Percentiles rank a stretch among this genome's conserved stretches.
These are phyloP conservation scores for Boletus rex-veris DNA, from an alignment of 768 basidiomycete species.

Conservation along the genomic window DNA sequence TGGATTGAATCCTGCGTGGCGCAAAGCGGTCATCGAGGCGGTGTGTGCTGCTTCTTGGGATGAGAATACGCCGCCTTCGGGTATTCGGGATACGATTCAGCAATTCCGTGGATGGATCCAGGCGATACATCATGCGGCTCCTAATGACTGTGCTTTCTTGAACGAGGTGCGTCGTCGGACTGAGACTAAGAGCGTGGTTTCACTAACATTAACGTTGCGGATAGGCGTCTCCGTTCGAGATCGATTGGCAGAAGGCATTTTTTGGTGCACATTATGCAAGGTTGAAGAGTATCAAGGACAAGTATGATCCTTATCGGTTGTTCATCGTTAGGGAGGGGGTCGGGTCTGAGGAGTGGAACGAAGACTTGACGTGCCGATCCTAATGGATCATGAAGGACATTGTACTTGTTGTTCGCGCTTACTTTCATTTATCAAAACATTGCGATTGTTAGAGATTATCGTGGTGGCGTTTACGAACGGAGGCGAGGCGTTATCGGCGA, in stretches of 20 bases:
- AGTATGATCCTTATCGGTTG: conserved; percentile 8
- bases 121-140: conserved; percentile 17
- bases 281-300: conserved; percentile 40
- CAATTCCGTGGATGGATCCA: conserved; percentile 10
- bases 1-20: conserved; percentile 49
- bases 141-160: conserved; percentile 11
- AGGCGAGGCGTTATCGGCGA: too few relatives aligned
- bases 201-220: too few relatives aligned
- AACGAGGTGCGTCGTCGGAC: neutral
- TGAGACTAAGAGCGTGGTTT: too few relatives aligned
- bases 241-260: conserved; percentile 38
- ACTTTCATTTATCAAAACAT: too few relatives aligned
- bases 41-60: conserved; percentile 11
- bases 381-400: neutral
- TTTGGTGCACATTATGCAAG: conserved; percentile 43
- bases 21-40: conserved; percentile 32
- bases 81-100: conserved; percentile 9
- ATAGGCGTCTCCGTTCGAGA: conserved; percentile 43
- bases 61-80: conserved; percentile 12
- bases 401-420: too few relatives aligned
- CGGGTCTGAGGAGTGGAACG: conserved; percentile 27
- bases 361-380: conserved; percentile 7
- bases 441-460: too few relatives aligned
- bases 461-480: too few relatives aligned
- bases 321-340: conserved; percentile 10